Base-by-base conservation (phyloP, 2,329 filamentous ascomycete species). In the Seiridium cupressi region DNA sequence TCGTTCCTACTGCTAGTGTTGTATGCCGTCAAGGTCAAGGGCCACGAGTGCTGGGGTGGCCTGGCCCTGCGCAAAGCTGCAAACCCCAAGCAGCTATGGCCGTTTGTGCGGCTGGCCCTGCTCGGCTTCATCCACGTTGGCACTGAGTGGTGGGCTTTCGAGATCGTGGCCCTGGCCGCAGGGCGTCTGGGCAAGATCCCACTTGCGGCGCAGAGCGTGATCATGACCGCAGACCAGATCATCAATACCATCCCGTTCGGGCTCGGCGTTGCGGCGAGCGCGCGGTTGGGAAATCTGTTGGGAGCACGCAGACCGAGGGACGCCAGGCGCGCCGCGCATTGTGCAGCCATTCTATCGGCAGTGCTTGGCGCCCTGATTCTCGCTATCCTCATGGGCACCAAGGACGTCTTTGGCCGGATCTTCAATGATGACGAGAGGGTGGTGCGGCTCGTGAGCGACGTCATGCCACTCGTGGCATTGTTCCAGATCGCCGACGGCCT, bases 61-160 rank as follows among this genome's bases (percentile, higher is more conserved):
- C 87, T 82, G 1, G 71, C 87, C 73, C 84, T 84, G 5, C 79
- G 81, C 3, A 82, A 81, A 53, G 89, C 88, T 2, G 26, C 44
- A 6, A 55, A 55, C 3, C 70, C 90, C n/a, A 78, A 83, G 1
- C 90, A 93, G 67, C 79, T 90, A 13, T 76, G 83, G 13, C 86
- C 87, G 0, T 96, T 96, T 71, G 82, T 90, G 1, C 85, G 87
- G 8, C 84, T 96, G 3, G 91, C 92, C 0, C 74, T 89, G 11
- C 79, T 96, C 0, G 93, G 92, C 0, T 81, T 96, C 47, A 76
- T 96, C 3, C 92, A 96, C 64, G 90, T 96, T 4, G 93, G 91
- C 3, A 95, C 92, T 0, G 93, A 96, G 74, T 96, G 92, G 92
- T 96, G 92, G 92, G 93, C 92, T 0, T 96, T 96, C 67, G 92